Conservation (phyloP, 2,329 filamentous ascomycete species). For the Aureobasidium pullulans region DNA sequence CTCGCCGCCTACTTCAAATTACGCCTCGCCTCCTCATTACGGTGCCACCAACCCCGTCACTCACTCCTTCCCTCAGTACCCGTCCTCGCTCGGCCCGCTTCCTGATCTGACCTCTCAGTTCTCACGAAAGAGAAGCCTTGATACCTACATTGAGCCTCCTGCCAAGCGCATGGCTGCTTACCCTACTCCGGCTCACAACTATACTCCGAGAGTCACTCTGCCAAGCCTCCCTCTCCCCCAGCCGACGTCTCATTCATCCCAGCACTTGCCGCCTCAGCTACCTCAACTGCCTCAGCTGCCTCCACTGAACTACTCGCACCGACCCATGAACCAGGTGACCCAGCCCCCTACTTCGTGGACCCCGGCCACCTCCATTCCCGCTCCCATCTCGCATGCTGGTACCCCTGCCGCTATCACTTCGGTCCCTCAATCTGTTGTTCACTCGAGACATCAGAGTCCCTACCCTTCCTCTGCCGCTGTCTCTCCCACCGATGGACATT, state of each 20-base stretch:
- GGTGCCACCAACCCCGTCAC: slow-evolving; percentile 18
- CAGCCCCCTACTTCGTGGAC: slow-evolving; percentile 55
- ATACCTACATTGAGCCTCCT: slow-evolving; percentile 49
- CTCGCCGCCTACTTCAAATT: slow-evolving; percentile 44
- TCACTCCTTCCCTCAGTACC: slow-evolving; percentile 31
- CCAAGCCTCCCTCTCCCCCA: slow-evolving; percentile 65
- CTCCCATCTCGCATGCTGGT: slow-evolving; percentile 17
- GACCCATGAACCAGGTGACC: slow-evolving; percentile 61
- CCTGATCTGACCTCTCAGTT: slow-evolving; percentile 30
- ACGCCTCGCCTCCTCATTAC: slow-evolving; percentile 43
- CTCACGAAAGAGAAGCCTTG: slow-evolving; percentile 51
- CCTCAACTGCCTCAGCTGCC: slow-evolving; percentile 52
- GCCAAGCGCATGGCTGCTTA: slow-evolving; percentile 40
- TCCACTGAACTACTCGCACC: slow-evolving; percentile 51
- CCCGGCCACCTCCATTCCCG: slow-evolving; percentile 30
- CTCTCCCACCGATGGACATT: slow-evolving; percentile 65
- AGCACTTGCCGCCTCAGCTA: slow-evolving; percentile 28
- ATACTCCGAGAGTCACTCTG: slow-evolving; percentile 44
- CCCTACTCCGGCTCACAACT: background rate
- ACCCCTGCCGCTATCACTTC: slow-evolving; percentile 17
- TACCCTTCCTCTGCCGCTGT: slow-evolving; percentile 47
- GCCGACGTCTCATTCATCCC: slow-evolving; percentile 30
- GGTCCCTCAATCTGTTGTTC: slow-evolving; percentile 19
- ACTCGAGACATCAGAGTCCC: slow-evolving; percentile 45
- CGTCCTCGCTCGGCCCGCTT: slow-evolving; percentile 37